Base-by-base conservation (phyloP, 495 filamentous ascomycete genomes). In the Hyphodiscus hymeniophilus region DNA sequence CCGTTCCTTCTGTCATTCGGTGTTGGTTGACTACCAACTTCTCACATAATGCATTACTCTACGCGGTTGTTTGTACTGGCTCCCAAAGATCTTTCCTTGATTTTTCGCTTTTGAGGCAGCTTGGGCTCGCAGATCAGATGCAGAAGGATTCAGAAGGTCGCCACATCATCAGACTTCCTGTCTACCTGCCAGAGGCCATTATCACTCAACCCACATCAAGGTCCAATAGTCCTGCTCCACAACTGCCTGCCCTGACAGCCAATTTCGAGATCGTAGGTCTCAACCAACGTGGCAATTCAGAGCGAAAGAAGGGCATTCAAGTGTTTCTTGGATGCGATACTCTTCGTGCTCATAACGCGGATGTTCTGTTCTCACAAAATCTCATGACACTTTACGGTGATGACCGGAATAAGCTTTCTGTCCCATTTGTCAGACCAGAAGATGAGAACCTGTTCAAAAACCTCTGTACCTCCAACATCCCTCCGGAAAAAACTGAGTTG, bases 371-470 rank as follows among this genome's bases (percentile, higher is more conserved):
- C 60, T 96, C 92, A 0, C 84, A 89, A 48, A 94, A 94, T 53
- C 79, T 81, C 48, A 75, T 98, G 61, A 83, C 85, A 0, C 72
- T 97, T 36, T 87, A 89, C 52, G 87, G 91, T 57, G 85, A 90
- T 58, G 85, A 91, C 23, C 75, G 85, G 32, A 86, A 85, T 61
- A 94, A 92, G 53, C 66, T 98, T n/a, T 89, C 83, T 16, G 81
- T 98, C 17, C 92, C 91, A 21, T 82, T 98, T 50, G 89, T 94
- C 39, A 79, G 91, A 33, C 94, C 92, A n/a, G 91, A 96, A 62
- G 81, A 89, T 50, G 88, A 94, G 44, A 69, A 67, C 7, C 66
- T 79, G 2, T 96, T 92, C 71, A 92, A 84, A 48, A 75, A 75
- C 51, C 68, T 97, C 18, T 79, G 67, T 55, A 87, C 84, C 7